These are phyloP conservation scores for Microascus cirrosus DNA, from an alignment of 2,329 filamentous ascomycete genomes.

Conservation along the genomic window DNA sequence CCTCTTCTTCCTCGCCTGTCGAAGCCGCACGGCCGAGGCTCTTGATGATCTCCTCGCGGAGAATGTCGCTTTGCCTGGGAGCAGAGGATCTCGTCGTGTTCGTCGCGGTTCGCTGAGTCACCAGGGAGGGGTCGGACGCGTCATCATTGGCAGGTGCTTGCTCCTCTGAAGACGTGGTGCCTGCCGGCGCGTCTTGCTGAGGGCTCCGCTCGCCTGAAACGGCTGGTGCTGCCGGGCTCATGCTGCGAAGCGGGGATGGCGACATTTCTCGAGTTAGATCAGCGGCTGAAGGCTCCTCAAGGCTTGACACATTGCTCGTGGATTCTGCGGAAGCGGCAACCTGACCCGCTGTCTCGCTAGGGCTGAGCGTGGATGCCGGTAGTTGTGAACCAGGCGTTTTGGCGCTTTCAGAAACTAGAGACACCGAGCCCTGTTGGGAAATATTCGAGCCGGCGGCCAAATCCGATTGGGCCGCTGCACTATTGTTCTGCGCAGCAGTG, in stretches of 20 bases:
- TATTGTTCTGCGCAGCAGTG: background rate
- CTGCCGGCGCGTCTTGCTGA: background rate
- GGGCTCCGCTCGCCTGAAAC: background rate
- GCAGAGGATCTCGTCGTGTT: constrained; percentile 40
- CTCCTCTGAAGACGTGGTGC: background rate
- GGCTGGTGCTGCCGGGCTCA: constrained; percentile 3
- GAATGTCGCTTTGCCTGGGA: constrained; percentile 57
- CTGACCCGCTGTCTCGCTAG: background rate
- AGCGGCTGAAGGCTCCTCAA: background rate
- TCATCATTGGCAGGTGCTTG: constrained; percentile 9
- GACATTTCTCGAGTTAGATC: background rate
- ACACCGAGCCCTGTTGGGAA: background rate
- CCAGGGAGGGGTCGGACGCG: constrained; percentile 15
- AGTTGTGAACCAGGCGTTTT: background rate
- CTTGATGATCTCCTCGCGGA: constrained; percentile 65
- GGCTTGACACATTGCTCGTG: background rate
- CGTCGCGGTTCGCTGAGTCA: constrained; percentile 30
- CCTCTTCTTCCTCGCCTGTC: constrained; percentile 1
- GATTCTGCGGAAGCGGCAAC: background rate
- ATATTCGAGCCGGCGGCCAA: background rate
- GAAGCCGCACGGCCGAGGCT: constrained; percentile 42
- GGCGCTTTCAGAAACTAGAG: background rate
- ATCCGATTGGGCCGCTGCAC: background rate
- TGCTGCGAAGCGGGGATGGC: background rate
- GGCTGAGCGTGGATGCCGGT: background rate